These are phyloP conservation scores for Lagenidium sp. DNA, from an alignment of 352 stramenopile species.

Conservation along the genomic window DNA sequence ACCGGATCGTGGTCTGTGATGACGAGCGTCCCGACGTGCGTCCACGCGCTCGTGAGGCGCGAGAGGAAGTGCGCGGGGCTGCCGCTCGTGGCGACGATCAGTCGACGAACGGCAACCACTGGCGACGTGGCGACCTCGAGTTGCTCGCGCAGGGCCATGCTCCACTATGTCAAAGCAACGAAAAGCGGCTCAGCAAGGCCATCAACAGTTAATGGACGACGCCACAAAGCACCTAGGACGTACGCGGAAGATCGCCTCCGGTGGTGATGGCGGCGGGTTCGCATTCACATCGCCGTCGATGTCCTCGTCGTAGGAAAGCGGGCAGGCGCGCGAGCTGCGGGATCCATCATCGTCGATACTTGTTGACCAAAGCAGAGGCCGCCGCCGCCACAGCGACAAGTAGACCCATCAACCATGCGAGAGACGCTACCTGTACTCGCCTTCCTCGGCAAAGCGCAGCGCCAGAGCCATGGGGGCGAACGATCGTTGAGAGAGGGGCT, in stretches of 20 bases:
- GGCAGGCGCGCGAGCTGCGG: conserved; percentile 35
- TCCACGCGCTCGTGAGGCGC: conserved; percentile 34
- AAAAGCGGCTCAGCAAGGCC: neutral
- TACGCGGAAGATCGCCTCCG: conserved; percentile 55
- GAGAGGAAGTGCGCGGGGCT: conserved; percentile 38
- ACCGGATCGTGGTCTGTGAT: conserved; percentile 41
- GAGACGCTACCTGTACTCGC: conserved; percentile 13
- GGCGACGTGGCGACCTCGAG: conserved; percentile 3
- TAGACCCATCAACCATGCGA: too few species aligned
- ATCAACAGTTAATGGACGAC: neutral
- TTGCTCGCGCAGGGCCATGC: conserved; percentile 19
- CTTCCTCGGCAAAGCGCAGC: conserved; percentile 23
- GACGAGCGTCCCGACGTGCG: conserved; percentile 34
- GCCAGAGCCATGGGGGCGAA: conserved; percentile 21
- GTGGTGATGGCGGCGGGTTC: conserved; percentile 6
- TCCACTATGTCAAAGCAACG: conserved; percentile 26
- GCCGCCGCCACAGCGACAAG: too few species aligned
- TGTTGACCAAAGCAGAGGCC: too few species aligned
- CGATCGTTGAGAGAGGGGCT: too few species aligned
- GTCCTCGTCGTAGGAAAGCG: conserved; percentile 18
- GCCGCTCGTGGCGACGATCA: conserved; percentile 34
- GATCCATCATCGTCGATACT: too few species aligned
- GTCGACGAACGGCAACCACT: conserved; percentile 15
- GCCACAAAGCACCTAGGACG: neutral
- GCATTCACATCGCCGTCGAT: too few species aligned